These are phyloP conservation scores for Juncus inflexus DNA, from an alignment of 176 grass and related monocot genomes.

Conservation along the genomic window DNA sequence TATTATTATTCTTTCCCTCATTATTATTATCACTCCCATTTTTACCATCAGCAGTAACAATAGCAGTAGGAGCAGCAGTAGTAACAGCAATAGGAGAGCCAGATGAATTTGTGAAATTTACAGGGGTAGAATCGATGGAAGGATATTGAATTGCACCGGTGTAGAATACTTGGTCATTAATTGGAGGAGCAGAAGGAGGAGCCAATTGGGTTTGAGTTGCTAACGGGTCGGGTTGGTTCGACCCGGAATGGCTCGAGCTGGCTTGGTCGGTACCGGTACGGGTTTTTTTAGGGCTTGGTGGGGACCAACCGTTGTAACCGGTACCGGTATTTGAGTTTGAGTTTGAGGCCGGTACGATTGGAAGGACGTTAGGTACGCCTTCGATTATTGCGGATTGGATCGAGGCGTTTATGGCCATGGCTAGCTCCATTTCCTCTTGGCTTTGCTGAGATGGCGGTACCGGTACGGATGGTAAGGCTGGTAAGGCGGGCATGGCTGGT, in stretches of 20 bases:
- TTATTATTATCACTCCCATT: background rate
- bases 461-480: conserved; percentile 28
- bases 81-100: conserved; percentile 3
- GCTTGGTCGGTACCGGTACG: conserved; percentile 19
- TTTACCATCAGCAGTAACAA: background rate
- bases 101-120: conserved; percentile 33
- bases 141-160: conserved; percentile 64
- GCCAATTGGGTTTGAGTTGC: conserved; percentile 31
- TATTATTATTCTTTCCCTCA: too few species aligned
- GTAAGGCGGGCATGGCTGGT: conserved; percentile 19
- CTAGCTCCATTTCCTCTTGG: conserved; percentile 70
- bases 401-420: conserved; percentile 89
- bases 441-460: conserved; percentile 31
- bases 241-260: conserved; percentile 45
- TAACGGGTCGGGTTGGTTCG: conserved; percentile 53
- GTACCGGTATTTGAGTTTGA: conserved; percentile 20
- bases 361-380: conserved; percentile 60
- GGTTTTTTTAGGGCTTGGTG: conserved; percentile 38
- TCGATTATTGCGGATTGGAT: conserved; percentile 78
- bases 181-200: conserved; percentile 68
- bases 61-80: conserved; percentile 15
- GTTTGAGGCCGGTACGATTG: conserved; percentile 28
- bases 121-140: conserved; percentile 57
- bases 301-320: conserved; percentile 58
- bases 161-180: conserved; percentile 55